Conservation (phyloP, 2,329 filamentous ascomycete species). For the Scytalidium lignicola region DNA sequence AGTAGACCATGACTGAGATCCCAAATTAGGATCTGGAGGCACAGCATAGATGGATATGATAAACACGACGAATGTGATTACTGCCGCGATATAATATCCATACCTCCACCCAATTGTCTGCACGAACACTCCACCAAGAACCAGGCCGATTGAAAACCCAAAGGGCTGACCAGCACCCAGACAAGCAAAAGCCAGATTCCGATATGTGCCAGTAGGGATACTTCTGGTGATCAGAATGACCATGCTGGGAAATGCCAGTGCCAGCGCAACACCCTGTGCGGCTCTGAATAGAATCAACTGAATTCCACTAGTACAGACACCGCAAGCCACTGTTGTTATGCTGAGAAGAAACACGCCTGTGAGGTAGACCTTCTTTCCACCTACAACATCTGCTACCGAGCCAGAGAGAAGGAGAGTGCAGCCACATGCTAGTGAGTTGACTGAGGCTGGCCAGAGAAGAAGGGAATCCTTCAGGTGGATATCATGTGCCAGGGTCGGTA, state of each 20-base stretch:
- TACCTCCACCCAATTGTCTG: slow-evolving; percentile 45
- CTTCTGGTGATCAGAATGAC: slow-evolving; percentile 43
- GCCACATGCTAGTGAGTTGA: slow-evolving; percentile 34
- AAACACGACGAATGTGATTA: slow-evolving; percentile 24
- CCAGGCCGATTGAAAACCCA: slow-evolving; percentile 46
- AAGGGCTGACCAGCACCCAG: slow-evolving; percentile 45
- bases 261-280: slow-evolving; percentile 38
- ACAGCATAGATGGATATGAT: slow-evolving; percentile 14
- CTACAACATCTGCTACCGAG: slow-evolving; percentile 44
- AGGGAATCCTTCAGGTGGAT: slow-evolving; percentile 21
- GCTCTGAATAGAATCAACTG: slow-evolving; percentile 43
- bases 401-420: slow-evolving; percentile 44
- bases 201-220: slow-evolving; percentile 38
- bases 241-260: slow-evolving; percentile 42
- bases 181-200: slow-evolving; percentile 47
- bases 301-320: slow-evolving; percentile 31
- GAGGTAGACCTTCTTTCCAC: slow-evolving; percentile 39
- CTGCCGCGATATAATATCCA: slow-evolving; percentile 44
- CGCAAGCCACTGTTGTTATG: slow-evolving; percentile 38
- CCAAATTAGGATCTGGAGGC: slow-evolving; percentile 5
- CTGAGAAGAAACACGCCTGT: slow-evolving; percentile 38
- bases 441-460: slow-evolving; percentile 27
- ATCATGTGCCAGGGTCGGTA: slow-evolving; percentile 36
- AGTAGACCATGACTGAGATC: slow-evolving; percentile 7
- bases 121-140: slow-evolving; percentile 44